phyloP scores from a whole-genome alignment of 345 rosid species.

The Raphanus raphanistrum region DNA sequence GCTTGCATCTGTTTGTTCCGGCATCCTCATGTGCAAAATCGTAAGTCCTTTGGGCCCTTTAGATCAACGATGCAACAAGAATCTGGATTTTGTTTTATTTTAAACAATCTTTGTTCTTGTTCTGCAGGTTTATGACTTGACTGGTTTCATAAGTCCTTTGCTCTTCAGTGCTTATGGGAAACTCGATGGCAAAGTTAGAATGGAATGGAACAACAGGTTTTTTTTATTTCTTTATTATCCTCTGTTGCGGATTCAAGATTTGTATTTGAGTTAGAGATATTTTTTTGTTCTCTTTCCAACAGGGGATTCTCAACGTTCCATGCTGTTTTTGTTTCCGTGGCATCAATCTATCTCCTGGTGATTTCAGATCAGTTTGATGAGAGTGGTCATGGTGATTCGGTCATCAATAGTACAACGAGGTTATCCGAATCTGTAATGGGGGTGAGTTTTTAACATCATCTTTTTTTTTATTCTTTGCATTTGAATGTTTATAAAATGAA shows the following conservation, averaged over 20 bases:
- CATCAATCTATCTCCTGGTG: constrained; percentile 62
- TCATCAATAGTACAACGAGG: constrained; percentile 54
- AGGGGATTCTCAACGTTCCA: constrained; percentile 92
- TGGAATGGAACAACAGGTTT: constrained; percentile 90
- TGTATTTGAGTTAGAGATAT: background rate
- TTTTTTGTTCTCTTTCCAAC: constrained; percentile 19
- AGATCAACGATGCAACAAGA: background rate
- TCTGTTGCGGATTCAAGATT: background rate
- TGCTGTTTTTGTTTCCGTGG: constrained; percentile 61
- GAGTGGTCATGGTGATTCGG: constrained; percentile 49
- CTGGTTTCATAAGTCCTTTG: constrained; percentile 50
- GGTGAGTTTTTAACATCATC: constrained; percentile 46
- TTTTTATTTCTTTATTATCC: constrained; percentile 23
- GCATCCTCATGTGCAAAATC: constrained; percentile 52
- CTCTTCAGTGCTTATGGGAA: constrained; percentile 57
- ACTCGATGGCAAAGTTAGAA: constrained; percentile 49
- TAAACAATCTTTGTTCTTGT: background rate
- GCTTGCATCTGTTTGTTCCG: constrained; percentile 43
- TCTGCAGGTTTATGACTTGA: constrained; percentile 66
- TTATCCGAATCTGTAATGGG: constrained; percentile 60
- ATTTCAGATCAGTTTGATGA: constrained; percentile 62
- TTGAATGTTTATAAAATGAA: background rate
- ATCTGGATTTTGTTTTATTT: background rate
- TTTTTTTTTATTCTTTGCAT: background rate
- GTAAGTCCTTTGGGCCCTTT: constrained; percentile 40